Conservation (phyloP, 2,329 filamentous ascomycete species). For the Plenodomus lindquistii region DNA sequence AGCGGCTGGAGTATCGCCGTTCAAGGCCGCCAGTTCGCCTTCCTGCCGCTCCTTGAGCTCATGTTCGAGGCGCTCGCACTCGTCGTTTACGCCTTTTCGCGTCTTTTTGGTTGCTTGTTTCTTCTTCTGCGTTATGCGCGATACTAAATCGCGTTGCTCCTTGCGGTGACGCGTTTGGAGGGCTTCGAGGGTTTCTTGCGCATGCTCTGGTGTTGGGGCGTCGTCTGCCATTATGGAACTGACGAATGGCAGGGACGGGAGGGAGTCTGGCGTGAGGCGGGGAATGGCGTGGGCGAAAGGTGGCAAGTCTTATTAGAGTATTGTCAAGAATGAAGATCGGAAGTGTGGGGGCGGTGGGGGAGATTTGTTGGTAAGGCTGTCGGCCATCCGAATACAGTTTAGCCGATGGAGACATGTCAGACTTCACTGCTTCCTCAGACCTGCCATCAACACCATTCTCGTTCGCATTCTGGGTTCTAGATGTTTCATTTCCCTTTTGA, state of each 20-base stretch:
- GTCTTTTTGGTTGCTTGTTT: conserved; percentile 90
- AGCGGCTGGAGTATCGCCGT: conserved; percentile 16
- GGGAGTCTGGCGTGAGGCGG: too few relatives aligned
- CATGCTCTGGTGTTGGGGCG: neutral
- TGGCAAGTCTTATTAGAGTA: conserved; percentile 11
- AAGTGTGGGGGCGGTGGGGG: neutral
- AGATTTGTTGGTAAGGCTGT: neutral
- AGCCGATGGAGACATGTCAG: too few relatives aligned
- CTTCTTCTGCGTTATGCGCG: conserved; percentile 89
- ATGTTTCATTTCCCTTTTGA: too few relatives aligned
- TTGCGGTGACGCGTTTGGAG: conserved; percentile 80
- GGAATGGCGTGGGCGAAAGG: neutral
- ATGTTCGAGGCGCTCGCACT: conserved; percentile 62
- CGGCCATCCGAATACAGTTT: too few relatives aligned
- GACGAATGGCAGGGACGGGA: neutral
- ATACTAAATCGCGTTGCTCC: conserved; percentile 84
- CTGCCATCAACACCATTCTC: too few relatives aligned
- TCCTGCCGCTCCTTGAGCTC: conserved; percentile 61
- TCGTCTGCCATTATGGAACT: conserved; percentile 13
- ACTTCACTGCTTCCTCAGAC: too few relatives aligned
- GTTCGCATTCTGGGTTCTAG: too few relatives aligned
- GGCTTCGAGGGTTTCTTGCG: conserved; percentile 64
- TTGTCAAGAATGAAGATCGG: neutral
- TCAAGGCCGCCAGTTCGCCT: conserved; percentile 53
- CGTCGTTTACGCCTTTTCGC: conserved; percentile 63